Evolutionary conservation across 768 basidiomycete genomes (phyloP).

Genomic region (Botryobasidium botryosum): DNA sequence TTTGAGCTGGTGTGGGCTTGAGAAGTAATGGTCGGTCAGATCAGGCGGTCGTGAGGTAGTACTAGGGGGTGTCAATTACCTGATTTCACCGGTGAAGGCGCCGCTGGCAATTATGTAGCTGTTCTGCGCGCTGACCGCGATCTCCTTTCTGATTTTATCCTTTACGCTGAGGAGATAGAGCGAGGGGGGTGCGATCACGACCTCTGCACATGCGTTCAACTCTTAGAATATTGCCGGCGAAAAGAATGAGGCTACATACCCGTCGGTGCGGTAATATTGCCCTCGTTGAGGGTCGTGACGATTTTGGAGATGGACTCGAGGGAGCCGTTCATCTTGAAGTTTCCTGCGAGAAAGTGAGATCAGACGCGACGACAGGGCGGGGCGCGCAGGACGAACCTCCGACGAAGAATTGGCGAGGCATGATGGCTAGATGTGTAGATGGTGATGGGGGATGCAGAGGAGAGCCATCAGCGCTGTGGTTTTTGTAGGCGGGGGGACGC

Average conservation of each 20-base stretch:
- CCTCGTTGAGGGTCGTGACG: constrained; percentile 55
- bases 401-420: constrained; percentile 81
- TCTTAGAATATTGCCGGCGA: too few species aligned
- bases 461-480: not conserved
- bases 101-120: constrained; percentile 68
- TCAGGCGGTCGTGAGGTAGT: too few species aligned
- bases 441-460: not conserved
- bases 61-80: too few species aligned
- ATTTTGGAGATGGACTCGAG: constrained; percentile 47
- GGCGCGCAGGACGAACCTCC: constrained; percentile 30
- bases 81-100: constrained; percentile 95
- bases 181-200: constrained; percentile 82
- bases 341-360: constrained; percentile 25
- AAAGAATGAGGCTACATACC: constrained; percentile 33
- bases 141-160: constrained; percentile 40
- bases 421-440: constrained; percentile 17
- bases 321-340: constrained; percentile 93
- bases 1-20: constrained; percentile 66
- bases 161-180: constrained; percentile 70
- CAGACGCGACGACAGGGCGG: not conserved
- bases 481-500: too few species aligned
- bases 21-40: constrained; percentile 24
- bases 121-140: constrained; percentile 85
- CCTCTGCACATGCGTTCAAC: constrained; percentile 35
- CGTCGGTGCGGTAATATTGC: constrained; percentile 55